Base-by-base conservation (phyloP, 2,329 filamentous ascomycete species). In the Metarhizium robertsii region DNA sequence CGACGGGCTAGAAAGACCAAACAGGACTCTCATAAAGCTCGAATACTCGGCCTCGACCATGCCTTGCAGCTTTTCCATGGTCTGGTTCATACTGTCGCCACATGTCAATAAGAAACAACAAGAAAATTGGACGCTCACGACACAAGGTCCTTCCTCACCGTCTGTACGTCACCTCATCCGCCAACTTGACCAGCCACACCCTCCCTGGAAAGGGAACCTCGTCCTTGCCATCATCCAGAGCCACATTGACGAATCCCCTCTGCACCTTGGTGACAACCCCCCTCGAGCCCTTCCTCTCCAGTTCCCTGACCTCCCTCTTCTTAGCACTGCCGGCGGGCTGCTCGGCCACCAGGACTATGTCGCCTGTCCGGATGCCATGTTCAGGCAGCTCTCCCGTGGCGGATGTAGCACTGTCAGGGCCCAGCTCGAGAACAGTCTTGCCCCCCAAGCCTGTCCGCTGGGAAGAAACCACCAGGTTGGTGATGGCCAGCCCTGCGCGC, bases 361-460 rank as follows among this genome's bases (percentile, higher is more conserved):
- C 90, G 1, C 90, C 90, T 0, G 83, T 79, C 2, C 88, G 78
- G 53, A 94, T 74, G 30, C 87, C 88, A 74, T 92, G 88, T 66
- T 90, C 86, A 1, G 86, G 85, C 20, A 92, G 73, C 59, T 84
- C 81, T 0, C 75, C 71, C 20, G 65, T 65, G 14, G 61, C 53
- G 4, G 80, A 77, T 2, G 86, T 80, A 0, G 90, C 88, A n/a
- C 81, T 73, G 65, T 96, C 92, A 0, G 83, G 75, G 16, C 74
- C 73, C 1, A 99, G 83, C 69, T 96, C 92, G 3, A 96, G 75
- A 2, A 99, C 87, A 0, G 89, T 90, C 60, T 90, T 88, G n/a
- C 94, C 94, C 16, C 92, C 94, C 42, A 96, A 77, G 0, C 94
- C 94, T 0, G 94, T 99, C 34, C 92, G 86, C 66, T 88, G 88